phyloP scores from a whole-genome alignment of 1,284 basidiomycete species.

The Grifola frondosa region DNA sequence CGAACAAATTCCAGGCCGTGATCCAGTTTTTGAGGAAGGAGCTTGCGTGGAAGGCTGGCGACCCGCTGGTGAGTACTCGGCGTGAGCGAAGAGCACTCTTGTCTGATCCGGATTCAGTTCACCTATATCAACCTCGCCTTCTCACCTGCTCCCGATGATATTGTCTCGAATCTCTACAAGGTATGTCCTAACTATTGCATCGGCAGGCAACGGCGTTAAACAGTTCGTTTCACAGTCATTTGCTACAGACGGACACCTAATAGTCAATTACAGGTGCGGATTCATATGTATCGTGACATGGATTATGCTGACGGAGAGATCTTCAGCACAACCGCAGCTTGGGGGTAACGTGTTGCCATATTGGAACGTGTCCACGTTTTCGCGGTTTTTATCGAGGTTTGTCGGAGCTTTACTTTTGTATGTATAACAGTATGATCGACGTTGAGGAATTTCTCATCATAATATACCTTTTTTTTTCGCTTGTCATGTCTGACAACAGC shows the following conservation, averaged over 20 bases:
- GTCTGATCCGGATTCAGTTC: constrained; percentile 57
- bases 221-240: constrained; percentile 63
- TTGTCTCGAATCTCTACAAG: constrained; percentile 87
- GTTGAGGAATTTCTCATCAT: no score
- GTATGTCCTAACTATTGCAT: constrained; percentile 36
- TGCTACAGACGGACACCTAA: constrained; percentile 89
- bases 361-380: no score
- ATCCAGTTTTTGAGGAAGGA: constrained; percentile 93
- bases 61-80: constrained; percentile 72
- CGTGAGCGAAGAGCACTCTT: constrained; percentile 1
- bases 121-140: constrained; percentile 99
- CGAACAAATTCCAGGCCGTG: constrained; percentile 93
- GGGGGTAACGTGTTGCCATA: no score
- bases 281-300: constrained; percentile 2
- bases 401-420: no score
- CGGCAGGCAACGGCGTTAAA: neutral
- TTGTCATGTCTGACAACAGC: no score
- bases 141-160: constrained; percentile 91
- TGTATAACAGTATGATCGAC: no score
- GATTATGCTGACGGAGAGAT: neutral
- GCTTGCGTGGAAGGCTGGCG: constrained; percentile 83
- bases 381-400: no score
- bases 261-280: constrained; percentile 93
- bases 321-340: constrained; percentile 66
- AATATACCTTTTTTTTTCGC: no score